Percentiles rank a stretch among this genome's conserved stretches.
These are phyloP conservation scores for Nigrospora oryzae DNA, from an alignment of 2,329 filamentous ascomycete genomes.

Conservation along the genomic window DNA sequence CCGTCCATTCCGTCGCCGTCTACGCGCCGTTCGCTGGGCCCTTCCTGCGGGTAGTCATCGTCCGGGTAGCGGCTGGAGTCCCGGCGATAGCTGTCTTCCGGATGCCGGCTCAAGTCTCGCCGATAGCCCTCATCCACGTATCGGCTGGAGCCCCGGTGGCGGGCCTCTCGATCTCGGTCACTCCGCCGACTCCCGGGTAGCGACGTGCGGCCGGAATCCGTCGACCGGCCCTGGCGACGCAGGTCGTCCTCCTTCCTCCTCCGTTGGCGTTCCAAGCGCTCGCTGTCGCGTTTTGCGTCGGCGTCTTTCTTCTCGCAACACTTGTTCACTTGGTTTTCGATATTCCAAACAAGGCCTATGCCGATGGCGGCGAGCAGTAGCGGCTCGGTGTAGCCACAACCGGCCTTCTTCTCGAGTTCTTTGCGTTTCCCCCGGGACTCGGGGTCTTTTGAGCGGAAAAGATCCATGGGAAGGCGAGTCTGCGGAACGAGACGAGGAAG, in stretches of 20 bases:
- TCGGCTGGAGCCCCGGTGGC: not conserved
- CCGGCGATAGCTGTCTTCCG: not conserved
- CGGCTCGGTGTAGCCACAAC: constrained; percentile 30
- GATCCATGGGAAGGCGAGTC: too few species aligned
- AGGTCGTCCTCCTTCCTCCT: constrained; percentile 6
- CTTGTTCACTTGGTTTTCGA: constrained; percentile 28
- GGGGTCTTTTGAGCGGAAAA: constrained; percentile 13
- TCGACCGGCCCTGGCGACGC: not conserved
- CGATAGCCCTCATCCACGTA: not conserved
- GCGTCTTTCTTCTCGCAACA: constrained; percentile 20
- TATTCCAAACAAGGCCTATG: constrained; percentile 29
- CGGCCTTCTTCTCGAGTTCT: constrained; percentile 27
- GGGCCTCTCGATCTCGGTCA: not conserved
- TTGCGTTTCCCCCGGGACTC: constrained; percentile 27
- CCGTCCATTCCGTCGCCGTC: constrained; percentile 3
- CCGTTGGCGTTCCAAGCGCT: constrained; percentile 10
- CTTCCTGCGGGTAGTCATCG: not conserved
- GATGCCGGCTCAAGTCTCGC: not conserved
- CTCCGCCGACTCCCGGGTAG: not conserved
- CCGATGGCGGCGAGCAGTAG: constrained; percentile 18
- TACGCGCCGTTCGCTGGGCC: not conserved
- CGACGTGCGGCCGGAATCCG: too few species aligned
- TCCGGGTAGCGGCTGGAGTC: not conserved
- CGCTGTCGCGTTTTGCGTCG: constrained; percentile 11
- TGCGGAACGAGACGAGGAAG: too few species aligned